Evolutionary conservation across 1,284 basidiomycete species (phyloP).

Genomic region (Pseudozyma sp.): DNA sequence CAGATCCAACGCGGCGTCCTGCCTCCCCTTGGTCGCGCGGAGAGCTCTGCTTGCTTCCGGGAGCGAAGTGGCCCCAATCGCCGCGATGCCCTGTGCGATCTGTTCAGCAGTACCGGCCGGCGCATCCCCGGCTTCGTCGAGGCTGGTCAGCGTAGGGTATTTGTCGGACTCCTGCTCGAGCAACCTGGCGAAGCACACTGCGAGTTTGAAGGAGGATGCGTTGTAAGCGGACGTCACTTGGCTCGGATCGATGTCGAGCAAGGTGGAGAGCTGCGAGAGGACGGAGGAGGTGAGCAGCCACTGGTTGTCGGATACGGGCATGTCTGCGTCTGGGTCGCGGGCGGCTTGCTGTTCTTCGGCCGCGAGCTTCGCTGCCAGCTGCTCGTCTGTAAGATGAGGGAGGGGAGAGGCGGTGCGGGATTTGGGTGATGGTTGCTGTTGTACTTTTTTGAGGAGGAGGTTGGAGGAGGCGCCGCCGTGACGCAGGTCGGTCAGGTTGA

Average conservation of each 20-base stretch:
- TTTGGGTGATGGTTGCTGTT: conserved; percentile 1
- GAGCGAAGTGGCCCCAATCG: conserved; percentile 27
- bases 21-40: conserved; percentile 58
- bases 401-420: conserved; percentile 10
- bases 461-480: conserved; percentile 38
- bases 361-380: conserved; percentile 55
- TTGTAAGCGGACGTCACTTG: conserved; percentile 55
- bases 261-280: conserved; percentile 56
- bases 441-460: conserved; percentile 16
- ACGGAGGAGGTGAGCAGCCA: conserved; percentile 67
- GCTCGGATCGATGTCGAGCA: conserved; percentile 50
- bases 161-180: conserved; percentile 44
- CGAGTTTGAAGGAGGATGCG: conserved; percentile 56
- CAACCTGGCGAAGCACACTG: conserved; percentile 46
- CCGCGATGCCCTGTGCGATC: conserved; percentile 43
- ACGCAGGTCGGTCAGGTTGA: conserved; percentile 61
- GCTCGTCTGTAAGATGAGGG: conserved; percentile 47
- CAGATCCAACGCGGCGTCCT: conserved; percentile 64
- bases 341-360: conserved; percentile 51
- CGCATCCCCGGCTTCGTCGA: conserved; percentile 41
- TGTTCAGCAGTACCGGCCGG: conserved; percentile 41
- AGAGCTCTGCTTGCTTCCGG: conserved; percentile 39
- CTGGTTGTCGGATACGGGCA: conserved; percentile 56
- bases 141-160: conserved; percentile 29
- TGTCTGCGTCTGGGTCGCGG: conserved; percentile 36